Evolutionary conservation across 2,329 filamentous ascomycete species (phyloP).

Genomic region (Exophiala viscosa): DNA sequence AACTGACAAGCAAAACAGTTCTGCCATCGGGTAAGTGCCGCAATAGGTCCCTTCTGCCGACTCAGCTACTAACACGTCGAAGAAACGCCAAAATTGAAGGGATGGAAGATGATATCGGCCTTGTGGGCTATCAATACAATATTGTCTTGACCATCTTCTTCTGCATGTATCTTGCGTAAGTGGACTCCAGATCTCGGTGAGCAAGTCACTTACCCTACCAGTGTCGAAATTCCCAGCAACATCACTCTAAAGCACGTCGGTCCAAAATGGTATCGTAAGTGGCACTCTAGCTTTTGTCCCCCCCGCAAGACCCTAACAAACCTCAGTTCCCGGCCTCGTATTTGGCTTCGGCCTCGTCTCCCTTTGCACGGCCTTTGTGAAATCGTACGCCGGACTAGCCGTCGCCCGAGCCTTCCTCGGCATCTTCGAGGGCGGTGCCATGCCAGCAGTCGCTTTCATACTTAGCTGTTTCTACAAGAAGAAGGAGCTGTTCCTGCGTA

Average conservation of each 20-base stretch:
- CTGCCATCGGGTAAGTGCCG: constrained; percentile 1
- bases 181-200: constrained; percentile 33
- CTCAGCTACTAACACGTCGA: constrained; percentile 15
- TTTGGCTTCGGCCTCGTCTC: constrained; percentile 36
- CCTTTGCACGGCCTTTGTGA: constrained; percentile 49
- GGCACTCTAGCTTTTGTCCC: background rate
- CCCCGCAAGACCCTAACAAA: background rate
- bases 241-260: constrained; percentile 52
- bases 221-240: constrained; percentile 58
- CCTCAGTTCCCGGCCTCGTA: constrained; percentile 25
- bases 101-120: constrained; percentile 49
- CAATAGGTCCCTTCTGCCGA: background rate
- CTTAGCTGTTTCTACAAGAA: constrained; percentile 57
- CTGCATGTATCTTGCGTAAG: constrained; percentile 30
- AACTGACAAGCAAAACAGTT: background rate
- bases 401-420: constrained; percentile 48
- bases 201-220: constrained; percentile 41
- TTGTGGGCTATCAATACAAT: constrained; percentile 45
- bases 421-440: constrained; percentile 41
- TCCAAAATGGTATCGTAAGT: constrained; percentile 38
- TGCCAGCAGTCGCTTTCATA: constrained; percentile 53
- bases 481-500: constrained; percentile 41
- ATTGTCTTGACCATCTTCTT: constrained; percentile 45
- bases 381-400: constrained; percentile 49
- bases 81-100: constrained; percentile 30